Evolutionary conservation across 352 stramenopile genomes (phyloP), one percentile per base, ranked within the genome.

Genomic region (Plasmopara halstedii): DNA sequence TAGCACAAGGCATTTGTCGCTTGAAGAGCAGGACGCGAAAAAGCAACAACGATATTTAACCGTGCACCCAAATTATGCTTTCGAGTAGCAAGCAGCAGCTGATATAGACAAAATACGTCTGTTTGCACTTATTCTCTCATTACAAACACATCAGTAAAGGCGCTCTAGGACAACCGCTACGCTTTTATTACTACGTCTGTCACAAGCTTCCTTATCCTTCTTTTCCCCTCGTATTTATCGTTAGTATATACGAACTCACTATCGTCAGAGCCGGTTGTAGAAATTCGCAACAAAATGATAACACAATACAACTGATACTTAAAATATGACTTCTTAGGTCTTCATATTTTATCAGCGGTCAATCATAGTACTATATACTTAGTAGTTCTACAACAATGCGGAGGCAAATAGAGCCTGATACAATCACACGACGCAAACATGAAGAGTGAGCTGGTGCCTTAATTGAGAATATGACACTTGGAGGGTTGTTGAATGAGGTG

Each of bases 21-120:
- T 66, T 3, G 66, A 70, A 18, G 38, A 77, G 31, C 43, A 83
- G 15, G 75, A 85, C 20, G 58, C 52, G 25, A 68, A 60, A 52
- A 82, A 82, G 40, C 74, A 93, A 48, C 50, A 77, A 49, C 76
- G 67, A 29, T 86, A 79, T 74, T 63, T 90, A 64, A 90, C 72
- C 34, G 62, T 87, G 31, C 83, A 90, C 43, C 80, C 77, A 6
- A 87, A 85, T 60, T 85, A 85, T 46, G 76, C 78, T 33, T 71
- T 93, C 40, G 74, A 90, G 43, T 67, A 63, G 29, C 15, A 15
- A 21, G 15, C 15, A 26, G 19, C 19, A 19, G n/a, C 17, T 7
- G 15, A 35, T 35, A 18, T 4, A 17, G 34, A 40, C 22, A 0
- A 10, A n/a, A n/a, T n/a, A n/a, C n/a, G n/a, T n/a, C n/a, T n/a